These are phyloP conservation scores for Lachancea dasiensis DNA, from an alignment of 805 yeast genomes.

Conservation along the genomic window DNA sequence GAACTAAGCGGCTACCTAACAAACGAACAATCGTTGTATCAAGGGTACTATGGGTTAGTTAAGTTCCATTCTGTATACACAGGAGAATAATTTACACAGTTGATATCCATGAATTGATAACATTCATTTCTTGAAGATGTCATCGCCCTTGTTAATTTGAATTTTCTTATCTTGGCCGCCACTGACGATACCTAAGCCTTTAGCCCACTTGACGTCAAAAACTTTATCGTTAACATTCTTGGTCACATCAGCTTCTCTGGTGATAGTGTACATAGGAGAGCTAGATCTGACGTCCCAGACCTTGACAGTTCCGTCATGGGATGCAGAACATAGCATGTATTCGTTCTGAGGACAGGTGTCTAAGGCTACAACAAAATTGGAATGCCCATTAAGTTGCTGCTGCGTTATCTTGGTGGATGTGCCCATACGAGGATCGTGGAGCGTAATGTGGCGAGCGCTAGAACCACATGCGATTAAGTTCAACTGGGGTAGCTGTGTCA, in stretches of 20 bases:
- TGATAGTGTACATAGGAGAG: slow-evolving; percentile 72
- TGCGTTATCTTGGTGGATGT: slow-evolving; percentile 54
- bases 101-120: no score
- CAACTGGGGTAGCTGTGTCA: slow-evolving; percentile 59
- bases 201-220: slow-evolving; percentile 84
- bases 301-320: slow-evolving; percentile 94
- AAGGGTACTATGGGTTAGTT: slow-evolving; percentile 65
- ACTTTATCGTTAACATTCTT: slow-evolving; percentile 56
- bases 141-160: slow-evolving; percentile 61
- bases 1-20: slow-evolving; percentile 61
- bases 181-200: slow-evolving; percentile 70
- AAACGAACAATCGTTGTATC: slow-evolving; percentile 62
- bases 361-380: slow-evolving; percentile 80
- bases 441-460: slow-evolving; percentile 91
- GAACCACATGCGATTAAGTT: slow-evolving; percentile 88
- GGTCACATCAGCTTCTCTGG: slow-evolving; percentile 52
- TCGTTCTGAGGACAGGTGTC: slow-evolving; percentile 71
- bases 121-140: slow-evolving; percentile 26
- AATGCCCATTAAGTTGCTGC: slow-evolving; percentile 80
- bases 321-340: slow-evolving; percentile 79
- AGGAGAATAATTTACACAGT: slow-evolving; percentile 6
- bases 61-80: slow-evolving; percentile 31
- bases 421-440: slow-evolving; percentile 81
- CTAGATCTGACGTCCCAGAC: slow-evolving; percentile 94
- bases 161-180: slow-evolving; percentile 94